phyloP scores from a whole-genome alignment of 2,329 filamentous ascomycete species.

The Calonectria leucothoes region DNA sequence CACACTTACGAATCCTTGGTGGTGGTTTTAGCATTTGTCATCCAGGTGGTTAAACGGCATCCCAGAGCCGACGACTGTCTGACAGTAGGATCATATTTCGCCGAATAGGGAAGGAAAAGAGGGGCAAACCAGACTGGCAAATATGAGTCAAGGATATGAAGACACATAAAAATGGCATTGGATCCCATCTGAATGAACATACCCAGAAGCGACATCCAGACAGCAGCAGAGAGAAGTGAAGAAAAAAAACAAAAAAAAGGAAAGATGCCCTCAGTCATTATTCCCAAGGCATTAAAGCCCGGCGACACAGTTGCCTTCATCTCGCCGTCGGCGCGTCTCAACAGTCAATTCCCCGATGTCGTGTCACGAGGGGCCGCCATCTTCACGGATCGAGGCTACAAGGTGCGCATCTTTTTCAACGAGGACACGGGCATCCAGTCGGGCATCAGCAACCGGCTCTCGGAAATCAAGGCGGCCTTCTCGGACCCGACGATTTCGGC shows the following conservation, averaged over 20 bases:
- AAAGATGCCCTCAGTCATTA: conserved; percentile 32
- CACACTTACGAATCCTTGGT: neutral
- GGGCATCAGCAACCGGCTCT: conserved; percentile 48
- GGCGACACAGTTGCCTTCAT: conserved; percentile 54
- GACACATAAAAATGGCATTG: too few relatives aligned
- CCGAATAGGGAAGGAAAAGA: neutral
- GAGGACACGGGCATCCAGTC: conserved; percentile 46
- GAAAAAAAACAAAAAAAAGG: too few relatives aligned
- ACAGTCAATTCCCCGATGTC: conserved; percentile 42
- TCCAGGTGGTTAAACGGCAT: neutral
- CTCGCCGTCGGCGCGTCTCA: conserved; percentile 53
- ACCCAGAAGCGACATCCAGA: neutral
- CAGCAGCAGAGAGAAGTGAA: neutral
- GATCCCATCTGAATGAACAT: neutral
- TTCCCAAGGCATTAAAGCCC: conserved; percentile 44
- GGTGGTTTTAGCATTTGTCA: neutral
- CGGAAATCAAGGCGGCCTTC: conserved; percentile 53
- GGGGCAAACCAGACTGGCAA: neutral
- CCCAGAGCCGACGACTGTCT: neutral
- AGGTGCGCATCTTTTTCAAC: conserved; percentile 48
- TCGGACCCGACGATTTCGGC: conserved; percentile 49
- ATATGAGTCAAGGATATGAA: neutral
- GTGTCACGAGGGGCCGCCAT: conserved; percentile 45
- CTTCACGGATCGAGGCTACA: conserved; percentile 48
- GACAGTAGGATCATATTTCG: neutral